Percentiles rank a stretch among this genome's conserved stretches.
Evolutionary conservation across 2,329 filamentous ascomycete species (phyloP).

Genomic region (Microcera coccophila): DNA sequence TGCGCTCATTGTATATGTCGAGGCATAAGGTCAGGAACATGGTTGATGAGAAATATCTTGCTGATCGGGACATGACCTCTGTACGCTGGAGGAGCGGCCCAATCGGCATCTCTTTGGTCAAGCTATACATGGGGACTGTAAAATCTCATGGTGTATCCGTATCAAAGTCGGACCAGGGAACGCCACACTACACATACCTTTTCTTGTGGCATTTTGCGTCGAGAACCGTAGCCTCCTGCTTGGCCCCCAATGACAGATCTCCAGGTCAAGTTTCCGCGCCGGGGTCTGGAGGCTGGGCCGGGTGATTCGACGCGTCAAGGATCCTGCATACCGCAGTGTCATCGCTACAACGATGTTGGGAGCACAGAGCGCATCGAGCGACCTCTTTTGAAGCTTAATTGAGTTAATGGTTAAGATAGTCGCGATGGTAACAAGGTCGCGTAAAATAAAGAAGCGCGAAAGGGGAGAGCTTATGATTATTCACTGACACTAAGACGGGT

Average conservation of each 20-base stretch:
- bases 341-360: conserved; percentile 12
- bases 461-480: conserved; percentile 12
- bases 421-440: conserved; percentile 8
- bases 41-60: no score
- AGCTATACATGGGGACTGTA: no score
- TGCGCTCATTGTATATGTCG: no score
- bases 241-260: conserved; percentile 18
- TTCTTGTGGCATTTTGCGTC: conserved; percentile 23
- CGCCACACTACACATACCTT: conserved; percentile 22
- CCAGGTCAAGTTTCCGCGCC: conserved; percentile 14
- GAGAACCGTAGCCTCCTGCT: conserved; percentile 21
- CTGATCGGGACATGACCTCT: no score
- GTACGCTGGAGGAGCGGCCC: no score
- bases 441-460: conserved; percentile 10
- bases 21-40: no score
- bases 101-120: no score
- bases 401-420: conserved; percentile 8
- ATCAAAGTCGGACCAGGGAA: neutral
- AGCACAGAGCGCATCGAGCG: conserved; percentile 3
- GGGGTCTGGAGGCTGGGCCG: conserved; percentile 15
- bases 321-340: conserved; percentile 24
- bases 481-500: conserved; percentile 3
- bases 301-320: conserved; percentile 26
- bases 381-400: conserved; percentile 9
- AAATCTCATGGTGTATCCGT: neutral